Conservation (phyloP, 2,329 filamentous ascomycete genomes). For the Diaporthe sp. region DNA sequence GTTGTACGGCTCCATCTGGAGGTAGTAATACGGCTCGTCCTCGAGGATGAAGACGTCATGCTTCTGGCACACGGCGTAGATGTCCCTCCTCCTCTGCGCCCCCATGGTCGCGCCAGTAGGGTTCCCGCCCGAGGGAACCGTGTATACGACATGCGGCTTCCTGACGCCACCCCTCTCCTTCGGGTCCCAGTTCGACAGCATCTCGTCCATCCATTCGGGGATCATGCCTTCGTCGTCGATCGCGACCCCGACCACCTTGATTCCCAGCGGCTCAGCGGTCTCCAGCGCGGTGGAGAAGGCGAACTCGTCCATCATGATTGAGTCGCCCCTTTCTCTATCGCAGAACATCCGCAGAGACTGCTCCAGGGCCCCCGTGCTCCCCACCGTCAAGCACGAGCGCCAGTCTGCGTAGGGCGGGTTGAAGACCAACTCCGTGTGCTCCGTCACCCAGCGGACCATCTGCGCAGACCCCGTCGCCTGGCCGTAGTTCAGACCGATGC, state of each 20-base stretch:
- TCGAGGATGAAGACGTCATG: slow-evolving; percentile 91
- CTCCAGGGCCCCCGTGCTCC: slow-evolving; percentile 89
- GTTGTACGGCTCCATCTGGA: slow-evolving; percentile 84
- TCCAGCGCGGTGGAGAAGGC: slow-evolving; percentile 83
- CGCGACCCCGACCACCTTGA: slow-evolving; percentile 63
- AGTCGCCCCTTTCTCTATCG: slow-evolving; percentile 76
- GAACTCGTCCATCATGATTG: slow-evolving; percentile 89
- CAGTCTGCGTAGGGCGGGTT: slow-evolving; percentile 92
- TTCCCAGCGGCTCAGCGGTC: slow-evolving; percentile 67
- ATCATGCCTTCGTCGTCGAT: slow-evolving; percentile 69
- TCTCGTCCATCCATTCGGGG: slow-evolving; percentile 64
- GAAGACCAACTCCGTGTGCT: slow-evolving; percentile 94
- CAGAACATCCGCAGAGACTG: slow-evolving; percentile 87
- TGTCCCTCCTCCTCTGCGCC: slow-evolving; percentile 73
- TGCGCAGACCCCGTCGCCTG: slow-evolving; percentile 89
- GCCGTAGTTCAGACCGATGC: slow-evolving; percentile 93
- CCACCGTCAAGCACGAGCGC: slow-evolving; percentile 85
- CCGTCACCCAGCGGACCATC: slow-evolving; percentile 89
- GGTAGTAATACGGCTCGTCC: slow-evolving; percentile 95
- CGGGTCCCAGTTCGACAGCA: slow-evolving; percentile 66
- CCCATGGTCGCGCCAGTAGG: slow-evolving; percentile 89
- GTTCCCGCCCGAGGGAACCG: slow-evolving; percentile 85
- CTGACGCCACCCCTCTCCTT: slow-evolving; percentile 55
- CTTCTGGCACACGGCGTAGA: slow-evolving; percentile 85
- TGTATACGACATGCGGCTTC: slow-evolving; percentile 71